phyloP scores from a whole-genome alignment of 257 asterid genomes.

The Echites panduratus region DNA sequence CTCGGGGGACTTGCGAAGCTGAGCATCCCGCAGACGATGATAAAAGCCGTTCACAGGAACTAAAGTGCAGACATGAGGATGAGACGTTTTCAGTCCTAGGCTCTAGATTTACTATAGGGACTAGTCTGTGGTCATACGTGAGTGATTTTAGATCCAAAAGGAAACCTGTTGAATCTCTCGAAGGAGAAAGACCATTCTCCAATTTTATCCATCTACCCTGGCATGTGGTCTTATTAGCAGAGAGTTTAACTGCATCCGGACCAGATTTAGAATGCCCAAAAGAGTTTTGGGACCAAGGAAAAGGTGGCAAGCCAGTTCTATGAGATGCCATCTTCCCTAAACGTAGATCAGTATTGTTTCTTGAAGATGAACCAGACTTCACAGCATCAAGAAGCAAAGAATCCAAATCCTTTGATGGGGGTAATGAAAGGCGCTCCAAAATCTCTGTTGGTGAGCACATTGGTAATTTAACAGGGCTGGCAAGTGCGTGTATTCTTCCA shows the following conservation, averaged over 20 bases:
- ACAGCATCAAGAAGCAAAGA: constrained; percentile 61
- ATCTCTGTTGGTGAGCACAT: constrained; percentile 48
- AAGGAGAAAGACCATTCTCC: constrained; percentile 33
- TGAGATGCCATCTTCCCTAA: constrained; percentile 45
- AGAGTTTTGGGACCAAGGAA: constrained; percentile 79
- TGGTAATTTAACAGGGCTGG: constrained; percentile 27
- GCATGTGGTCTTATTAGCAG: constrained; percentile 58
- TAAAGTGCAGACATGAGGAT: constrained; percentile 6
- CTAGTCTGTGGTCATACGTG: constrained; percentile 55
- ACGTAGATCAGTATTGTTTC: constrained; percentile 55
- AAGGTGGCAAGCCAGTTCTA: constrained; percentile 81
- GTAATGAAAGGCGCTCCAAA: constrained; percentile 67
- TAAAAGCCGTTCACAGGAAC: constrained; percentile 28
- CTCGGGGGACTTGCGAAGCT: constrained; percentile 45
- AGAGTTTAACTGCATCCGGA: constrained; percentile 58
- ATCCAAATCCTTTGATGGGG: constrained; percentile 77
- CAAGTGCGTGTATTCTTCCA: constrained; percentile 31
- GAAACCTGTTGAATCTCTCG: constrained; percentile 41
- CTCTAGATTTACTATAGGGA: constrained; percentile 40
- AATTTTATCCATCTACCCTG: constrained; percentile 83
- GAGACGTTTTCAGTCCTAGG: constrained; percentile 30
- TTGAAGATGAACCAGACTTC: constrained; percentile 48
- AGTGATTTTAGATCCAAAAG: constrained; percentile 55
- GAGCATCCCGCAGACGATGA: constrained; percentile 43
- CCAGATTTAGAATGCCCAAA: constrained; percentile 60